phyloP scores from a whole-genome alignment of 768 basidiomycete genomes.

The Suillus americanus region DNA sequence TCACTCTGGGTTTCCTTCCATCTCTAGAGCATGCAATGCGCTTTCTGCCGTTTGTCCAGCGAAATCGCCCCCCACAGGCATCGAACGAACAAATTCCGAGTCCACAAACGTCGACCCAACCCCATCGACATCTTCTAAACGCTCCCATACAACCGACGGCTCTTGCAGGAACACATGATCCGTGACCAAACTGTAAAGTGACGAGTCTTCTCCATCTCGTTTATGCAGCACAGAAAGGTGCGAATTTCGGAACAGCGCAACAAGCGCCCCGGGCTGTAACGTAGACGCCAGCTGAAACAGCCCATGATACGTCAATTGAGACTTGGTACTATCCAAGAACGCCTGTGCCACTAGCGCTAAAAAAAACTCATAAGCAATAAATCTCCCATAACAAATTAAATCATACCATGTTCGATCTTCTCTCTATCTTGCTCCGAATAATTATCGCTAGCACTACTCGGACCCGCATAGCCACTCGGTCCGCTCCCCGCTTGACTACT shows the following conservation, averaged over 20 bases:
- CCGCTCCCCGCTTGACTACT: constrained; percentile 5
- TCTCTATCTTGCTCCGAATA: constrained; percentile 54
- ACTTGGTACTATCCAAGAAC: constrained; percentile 70
- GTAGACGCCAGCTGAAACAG: constrained; percentile 71
- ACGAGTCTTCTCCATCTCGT: constrained; percentile 36
- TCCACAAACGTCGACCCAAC: constrained; percentile 78
- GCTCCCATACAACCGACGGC: constrained; percentile 85
- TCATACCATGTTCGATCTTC: constrained; percentile 72
- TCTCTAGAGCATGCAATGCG: constrained; percentile 50
- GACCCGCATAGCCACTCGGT: constrained; percentile 9
- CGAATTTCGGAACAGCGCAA: constrained; percentile 89
- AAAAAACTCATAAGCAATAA: background rate
- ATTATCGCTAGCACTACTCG: constrained; percentile 14
- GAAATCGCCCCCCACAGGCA: constrained; percentile 78
- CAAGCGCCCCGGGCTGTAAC: constrained; percentile 53
- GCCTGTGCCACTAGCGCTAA: constrained; percentile 65
- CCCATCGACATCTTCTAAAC: constrained; percentile 85
- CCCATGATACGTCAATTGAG: constrained; percentile 87
- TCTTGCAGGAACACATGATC: constrained; percentile 81
- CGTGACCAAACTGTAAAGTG: constrained; percentile 81
- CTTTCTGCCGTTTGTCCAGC: constrained; percentile 72
- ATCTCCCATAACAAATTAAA: background rate
- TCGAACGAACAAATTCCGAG: constrained; percentile 58
- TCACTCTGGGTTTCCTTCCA: constrained; percentile 59
- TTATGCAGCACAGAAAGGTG: constrained; percentile 89